Conservation (phyloP, 768 basidiomycete species). For the Tubosaeta brunneosetosa region DNA sequence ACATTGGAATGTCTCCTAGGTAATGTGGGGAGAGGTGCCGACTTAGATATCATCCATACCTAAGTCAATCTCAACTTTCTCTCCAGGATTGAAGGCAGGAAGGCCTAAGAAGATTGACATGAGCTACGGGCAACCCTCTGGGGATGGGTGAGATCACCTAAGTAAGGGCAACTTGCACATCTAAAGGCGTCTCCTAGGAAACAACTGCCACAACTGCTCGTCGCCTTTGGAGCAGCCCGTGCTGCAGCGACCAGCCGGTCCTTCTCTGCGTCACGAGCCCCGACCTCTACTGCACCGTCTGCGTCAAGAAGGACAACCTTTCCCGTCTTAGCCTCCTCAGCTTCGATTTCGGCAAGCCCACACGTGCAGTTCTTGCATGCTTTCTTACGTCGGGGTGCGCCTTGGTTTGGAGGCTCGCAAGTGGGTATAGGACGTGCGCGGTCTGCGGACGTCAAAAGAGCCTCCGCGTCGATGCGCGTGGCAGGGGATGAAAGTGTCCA, state of each 20-base stretch:
- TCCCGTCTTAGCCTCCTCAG: conserved; percentile 61
- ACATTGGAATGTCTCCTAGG: background rate
- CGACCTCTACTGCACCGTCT: conserved; percentile 54
- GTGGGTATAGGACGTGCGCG: conserved; percentile 70
- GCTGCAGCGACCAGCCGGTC: conserved; percentile 63
- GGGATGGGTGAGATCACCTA: conserved; percentile 50
- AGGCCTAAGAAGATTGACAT: conserved; percentile 56
- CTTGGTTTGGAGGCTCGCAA: conserved; percentile 58
- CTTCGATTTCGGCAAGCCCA: conserved; percentile 91
- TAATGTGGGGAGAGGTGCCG: background rate
- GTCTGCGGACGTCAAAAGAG: conserved; percentile 80
- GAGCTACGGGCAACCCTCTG: conserved; percentile 7
- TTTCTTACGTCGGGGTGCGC: conserved; percentile 67
- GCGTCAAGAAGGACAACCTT: conserved; percentile 66
- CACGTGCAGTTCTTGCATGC: conserved; percentile 97
- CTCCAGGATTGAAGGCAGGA: conserved; percentile 96
- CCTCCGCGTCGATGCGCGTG: conserved; percentile 76
- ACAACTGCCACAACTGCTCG: conserved; percentile 96
- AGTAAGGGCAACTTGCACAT: conserved; percentile 93
- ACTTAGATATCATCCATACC: conserved; percentile 82
- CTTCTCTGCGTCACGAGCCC: conserved; percentile 55
- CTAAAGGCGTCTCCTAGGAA: conserved; percentile 97
- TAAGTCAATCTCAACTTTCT: conserved; percentile 91
- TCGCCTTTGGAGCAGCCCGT: conserved; percentile 75
- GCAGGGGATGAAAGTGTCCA: conserved; percentile 77